Percentiles rank a stretch among this genome's conserved stretches.
Conservation (phyloP, 176 grass and related monocot genomes). For the Oryza rufipogon region DNA sequence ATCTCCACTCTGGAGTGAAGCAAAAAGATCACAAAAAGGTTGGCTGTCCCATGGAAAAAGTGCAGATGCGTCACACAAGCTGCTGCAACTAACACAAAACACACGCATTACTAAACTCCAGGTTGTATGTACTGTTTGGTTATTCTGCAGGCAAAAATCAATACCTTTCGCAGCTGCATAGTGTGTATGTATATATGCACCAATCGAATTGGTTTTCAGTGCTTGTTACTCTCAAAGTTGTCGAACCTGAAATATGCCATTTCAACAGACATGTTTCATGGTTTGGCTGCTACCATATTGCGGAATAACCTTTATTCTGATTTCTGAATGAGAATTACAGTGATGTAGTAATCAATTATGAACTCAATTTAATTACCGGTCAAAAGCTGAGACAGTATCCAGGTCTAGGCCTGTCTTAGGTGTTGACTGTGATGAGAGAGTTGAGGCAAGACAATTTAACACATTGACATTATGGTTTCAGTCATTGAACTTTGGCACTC, state of each 20-base stretch:
- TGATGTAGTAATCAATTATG: background rate
- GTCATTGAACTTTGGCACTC: background rate
- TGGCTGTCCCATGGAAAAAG: background rate
- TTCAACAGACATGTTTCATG: conserved; percentile 4
- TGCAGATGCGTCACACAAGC: background rate
- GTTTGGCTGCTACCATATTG: background rate
- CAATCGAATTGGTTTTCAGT: background rate
- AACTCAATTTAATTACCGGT: background rate
- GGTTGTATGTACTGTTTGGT: too few relatives aligned
- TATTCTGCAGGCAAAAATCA: background rate
- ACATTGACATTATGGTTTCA: background rate
- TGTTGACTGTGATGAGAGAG: background rate
- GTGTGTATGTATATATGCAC: background rate
- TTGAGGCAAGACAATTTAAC: background rate
- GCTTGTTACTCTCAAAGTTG: background rate
- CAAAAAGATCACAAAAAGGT: background rate
- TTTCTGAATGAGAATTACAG: background rate
- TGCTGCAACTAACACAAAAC: background rate
- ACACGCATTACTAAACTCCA: background rate
- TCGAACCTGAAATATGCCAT: background rate
- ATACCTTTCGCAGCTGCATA: background rate
- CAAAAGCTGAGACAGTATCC: conserved; percentile 11
- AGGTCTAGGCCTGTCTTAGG: background rate
- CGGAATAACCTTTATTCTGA: background rate
- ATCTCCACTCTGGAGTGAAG: background rate